Evolutionary conservation across 2,329 filamentous ascomycete genomes (phyloP), one percentile per base, ranked within the genome.

Genomic region (Penicillium sp.): DNA sequence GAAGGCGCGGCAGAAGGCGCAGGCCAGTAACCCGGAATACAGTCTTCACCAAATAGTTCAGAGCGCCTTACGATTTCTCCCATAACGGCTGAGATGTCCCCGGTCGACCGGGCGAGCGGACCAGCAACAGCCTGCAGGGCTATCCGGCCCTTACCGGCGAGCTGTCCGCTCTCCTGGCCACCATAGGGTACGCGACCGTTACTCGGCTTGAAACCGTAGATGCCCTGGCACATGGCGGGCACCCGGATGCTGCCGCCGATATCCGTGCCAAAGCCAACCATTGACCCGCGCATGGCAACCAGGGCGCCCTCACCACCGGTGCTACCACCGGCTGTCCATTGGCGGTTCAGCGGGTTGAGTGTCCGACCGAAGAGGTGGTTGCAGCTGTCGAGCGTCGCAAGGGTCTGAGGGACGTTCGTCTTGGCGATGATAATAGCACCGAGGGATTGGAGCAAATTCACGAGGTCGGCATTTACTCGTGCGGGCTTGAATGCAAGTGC

Each of bases 381-480:
- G 36, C 81, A 76, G 4, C 76, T 79, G 63, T 87, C 84, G 36
- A 83, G 66, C 7, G 76, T 75, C 59, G 74, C 74, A 50, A 83
- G 67, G 0, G 80, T 81, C 54, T 84, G 81, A 1, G 86, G 85
- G 2, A 89, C 74, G 59, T 88, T 88, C 0, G 86, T 89, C 69
- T 89, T 89, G 57, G 81, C 79, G 57, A 88, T 86, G n/a, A 86
- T 70, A 0, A 89, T 76, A 1, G 86, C 86, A 1, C 87, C 87
- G 0, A 83, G 74, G 16, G 76, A 74, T 24, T 81, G 70, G 4
- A 89, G 68, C 1, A 87, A 71, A 8, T 81, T 75, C 0, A 87
- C 80, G 6, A 88, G 71, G 0, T 79, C 76, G 0, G 82, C 77
- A 64, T 87, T 81, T 54, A 76, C 68, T 28, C 69, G 66, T 13